These are phyloP conservation scores for Pseudoturritis turrita DNA, from an alignment of 345 rosid genomes.

Conservation along the genomic window DNA sequence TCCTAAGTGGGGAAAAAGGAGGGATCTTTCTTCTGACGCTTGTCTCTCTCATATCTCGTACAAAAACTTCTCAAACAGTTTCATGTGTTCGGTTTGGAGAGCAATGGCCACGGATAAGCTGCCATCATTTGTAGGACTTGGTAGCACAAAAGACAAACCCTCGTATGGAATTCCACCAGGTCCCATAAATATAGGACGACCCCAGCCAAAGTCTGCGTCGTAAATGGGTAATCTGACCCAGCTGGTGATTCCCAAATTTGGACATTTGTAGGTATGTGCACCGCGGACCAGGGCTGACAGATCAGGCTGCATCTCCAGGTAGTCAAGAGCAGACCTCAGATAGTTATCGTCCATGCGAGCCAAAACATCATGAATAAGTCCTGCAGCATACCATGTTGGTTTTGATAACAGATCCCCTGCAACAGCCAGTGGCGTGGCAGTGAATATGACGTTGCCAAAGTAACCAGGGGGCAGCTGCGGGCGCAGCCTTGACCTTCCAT, in stretches of 20 bases:
- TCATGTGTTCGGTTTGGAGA: constrained; percentile 74
- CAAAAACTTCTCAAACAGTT: constrained; percentile 58
- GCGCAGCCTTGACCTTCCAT: constrained; percentile 69
- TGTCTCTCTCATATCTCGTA: constrained; percentile 34
- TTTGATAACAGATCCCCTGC: constrained; percentile 67
- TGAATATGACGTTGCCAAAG: constrained; percentile 91
- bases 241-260: constrained; percentile 84
- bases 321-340: constrained; percentile 92
- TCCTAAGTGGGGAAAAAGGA: constrained; percentile 5
- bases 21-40: neutral
- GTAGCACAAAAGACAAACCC: constrained; percentile 71
- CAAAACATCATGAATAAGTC: constrained; percentile 71
- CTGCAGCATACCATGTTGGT: constrained; percentile 88
- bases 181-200: constrained; percentile 88
- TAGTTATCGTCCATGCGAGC: constrained; percentile 79
- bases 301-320: constrained; percentile 85
- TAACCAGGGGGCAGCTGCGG: constrained; percentile 86
- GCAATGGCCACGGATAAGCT: constrained; percentile 78
- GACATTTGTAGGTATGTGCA: constrained; percentile 77
- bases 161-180: constrained; percentile 86
- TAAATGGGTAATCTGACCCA: constrained; percentile 87
- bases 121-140: constrained; percentile 74
- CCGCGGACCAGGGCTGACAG: constrained; percentile 72
- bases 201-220: constrained; percentile 96
- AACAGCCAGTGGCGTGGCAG: constrained; percentile 72